Base-by-base conservation (phyloP, 139 green algal genomes). In the Nannochloris sp. region DNA sequence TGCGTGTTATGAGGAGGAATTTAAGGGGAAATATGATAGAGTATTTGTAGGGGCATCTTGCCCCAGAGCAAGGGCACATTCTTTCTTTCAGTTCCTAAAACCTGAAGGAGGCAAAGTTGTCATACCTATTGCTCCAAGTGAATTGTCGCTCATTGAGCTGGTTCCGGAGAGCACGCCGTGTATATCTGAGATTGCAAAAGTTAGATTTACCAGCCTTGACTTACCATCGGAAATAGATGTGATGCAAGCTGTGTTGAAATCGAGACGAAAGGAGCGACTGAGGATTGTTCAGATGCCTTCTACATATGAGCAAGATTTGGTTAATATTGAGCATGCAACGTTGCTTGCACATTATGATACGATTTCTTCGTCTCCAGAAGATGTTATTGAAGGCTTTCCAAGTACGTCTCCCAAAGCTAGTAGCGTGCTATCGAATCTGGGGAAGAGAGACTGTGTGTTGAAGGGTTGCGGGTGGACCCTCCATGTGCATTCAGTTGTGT, bases 191-290 rank as follows among this genome's bases (percentile, higher is more conserved):
- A 49, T 88, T n/a, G 74, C 64, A 48, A 71, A 83, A 64, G 81
- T 87, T 21, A 66, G 74, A 48, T 87, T 86, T 72, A 71, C 59
- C 19, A 74, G 84, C 53, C 62, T 87, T 34, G 79, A 87, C 63
- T 40, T 88, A n/a, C 81, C 81, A 4, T 66, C 63, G 0, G 79
- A 86, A 23, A 51, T 74, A 15, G 71, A 81, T n/a, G 50, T 88
- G 19, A 62, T 88, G 48, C 57, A 70, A 64, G 66, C 75, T 5
- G 50, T 58, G 36, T 48, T 83, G 50, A 31, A 60, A 25, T 57
- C 73, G 27, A 62, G 69, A 48, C 62, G 70, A 34, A 60, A 71
- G 46, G 15, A 15, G 25, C 59, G 61, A 62, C 75, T 62, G 37
- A 37, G 29, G 2, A 46, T 72, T 48, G 18, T 44, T 1, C 14